These are phyloP conservation scores for Penicillium diatomitis DNA, from an alignment of 495 filamentous ascomycete species.

Conservation along the genomic window DNA sequence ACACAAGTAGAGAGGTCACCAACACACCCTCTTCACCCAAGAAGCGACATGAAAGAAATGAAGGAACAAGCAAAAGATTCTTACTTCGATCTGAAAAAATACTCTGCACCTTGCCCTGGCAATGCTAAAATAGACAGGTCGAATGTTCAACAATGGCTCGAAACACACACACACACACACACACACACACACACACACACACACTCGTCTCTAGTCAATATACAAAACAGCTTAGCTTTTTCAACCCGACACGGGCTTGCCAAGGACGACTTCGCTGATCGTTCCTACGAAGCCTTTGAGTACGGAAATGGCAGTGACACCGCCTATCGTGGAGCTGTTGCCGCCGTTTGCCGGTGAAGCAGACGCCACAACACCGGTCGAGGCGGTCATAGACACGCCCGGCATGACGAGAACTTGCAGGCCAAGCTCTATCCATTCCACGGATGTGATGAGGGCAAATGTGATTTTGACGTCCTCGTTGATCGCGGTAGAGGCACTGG, in stretches of 20 bases:
- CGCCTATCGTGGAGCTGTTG: background rate
- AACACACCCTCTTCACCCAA: no score
- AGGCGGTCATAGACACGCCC: conserved; percentile 34
- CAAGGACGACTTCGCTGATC: conserved; percentile 27
- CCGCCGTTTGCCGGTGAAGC: conserved; percentile 9
- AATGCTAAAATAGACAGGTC: background rate
- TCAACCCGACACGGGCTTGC: conserved; percentile 5
- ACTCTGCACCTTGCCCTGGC: background rate
- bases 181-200: background rate
- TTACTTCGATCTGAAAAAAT: no score
- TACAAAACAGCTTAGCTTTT: no score
- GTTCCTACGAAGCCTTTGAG: conserved; percentile 43
- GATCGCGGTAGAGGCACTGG: conserved; percentile 11
- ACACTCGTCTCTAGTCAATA: background rate
- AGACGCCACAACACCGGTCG: conserved; percentile 21
- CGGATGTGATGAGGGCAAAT: conserved; percentile 63
- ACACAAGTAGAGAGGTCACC: no score
- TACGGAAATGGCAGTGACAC: conserved; percentile 15
- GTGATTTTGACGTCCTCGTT: conserved; percentile 51
- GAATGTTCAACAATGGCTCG: background rate
- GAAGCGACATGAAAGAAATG: no score
- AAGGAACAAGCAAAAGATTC: no score
- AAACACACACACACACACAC: background rate
- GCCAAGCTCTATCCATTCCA: conserved; percentile 81
- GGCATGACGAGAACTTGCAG: conserved; percentile 73